Base-by-base conservation (phyloP, 129 eudicot genomes). In the Centella asiatica region DNA sequence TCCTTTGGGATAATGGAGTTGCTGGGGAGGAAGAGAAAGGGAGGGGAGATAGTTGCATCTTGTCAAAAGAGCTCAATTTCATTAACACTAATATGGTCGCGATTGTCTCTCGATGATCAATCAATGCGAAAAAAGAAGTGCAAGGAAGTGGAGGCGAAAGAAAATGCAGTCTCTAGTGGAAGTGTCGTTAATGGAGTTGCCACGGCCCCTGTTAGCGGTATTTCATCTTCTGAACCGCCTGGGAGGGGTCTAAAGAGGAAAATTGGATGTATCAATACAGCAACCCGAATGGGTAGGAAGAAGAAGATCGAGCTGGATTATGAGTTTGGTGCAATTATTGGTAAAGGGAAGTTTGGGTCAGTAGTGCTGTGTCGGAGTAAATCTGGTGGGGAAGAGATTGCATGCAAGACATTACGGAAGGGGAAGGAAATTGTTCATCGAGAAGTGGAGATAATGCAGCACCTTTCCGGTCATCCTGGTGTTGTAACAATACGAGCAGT, bases 381-480 rank as follows among this genome's bases (percentile, higher is more conserved):
- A 51, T 61, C 55, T 25, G 67, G 53, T 27, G 87, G 78, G 1
- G 72, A 61, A 34, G 80, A 74, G 27, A 73, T 68, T 5, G 83
- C 87, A 2, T 81, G 87, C 71, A 81, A 81, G 78, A 81, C 69
- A 19, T 57, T 81, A 57, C 63, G 27, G 5, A 81, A 77, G 54
- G 83, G 78, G 70, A 80, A 81, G 46, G 83, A 81, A 64, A 77
- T 64, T 50, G 87, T 81, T 44, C 87, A 81, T 64, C 70, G 71
- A 63, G 80, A 81, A 72, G 87, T 81, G 13, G 80, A 81, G 69
- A 81, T 81, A 34, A 81, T 77, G 87, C 83, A 81, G 52, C 87
- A 81, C 65, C 78, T 81, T 60, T 77, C 83, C 0, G 87, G 87
- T 15, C 87, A 81, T 67, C 80, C 69, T 15, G 83, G 87, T 69